A percentile compares a stretch with the other conserved stretches of the same genome.
These are phyloP conservation scores for Hymenoscyphus linearis DNA, from an alignment of 2,329 filamentous ascomycete species.

Conservation along the genomic window DNA sequence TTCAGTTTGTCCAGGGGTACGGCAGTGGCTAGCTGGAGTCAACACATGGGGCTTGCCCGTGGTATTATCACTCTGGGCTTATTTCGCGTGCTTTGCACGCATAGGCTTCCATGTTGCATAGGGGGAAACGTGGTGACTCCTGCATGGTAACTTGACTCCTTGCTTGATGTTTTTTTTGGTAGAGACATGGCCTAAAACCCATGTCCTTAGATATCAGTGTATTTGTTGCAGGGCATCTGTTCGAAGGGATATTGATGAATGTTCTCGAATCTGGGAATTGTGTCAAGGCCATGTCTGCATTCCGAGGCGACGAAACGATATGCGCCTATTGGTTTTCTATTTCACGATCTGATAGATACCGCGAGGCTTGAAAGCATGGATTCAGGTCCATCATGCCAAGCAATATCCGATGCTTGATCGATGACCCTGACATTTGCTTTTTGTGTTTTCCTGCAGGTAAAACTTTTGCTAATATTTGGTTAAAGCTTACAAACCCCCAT, in stretches of 20 bases:
- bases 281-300: not conserved
- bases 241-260: not conserved
- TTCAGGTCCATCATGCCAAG: not conserved
- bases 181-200: not conserved
- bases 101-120: not conserved
- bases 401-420: not conserved
- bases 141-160: not conserved
- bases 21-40: not conserved
- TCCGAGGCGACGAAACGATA: not conserved
- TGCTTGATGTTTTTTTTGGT: not conserved
- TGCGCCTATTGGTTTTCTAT: not conserved
- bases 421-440: not conserved
- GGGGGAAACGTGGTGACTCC: not conserved
- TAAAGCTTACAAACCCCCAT: not conserved
- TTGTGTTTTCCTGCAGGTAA: not conserved
- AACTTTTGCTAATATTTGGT: not conserved
- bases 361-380: not conserved
- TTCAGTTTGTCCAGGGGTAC: not conserved
- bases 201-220: not conserved
- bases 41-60: not conserved
- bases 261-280: not conserved
- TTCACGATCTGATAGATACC: not conserved
- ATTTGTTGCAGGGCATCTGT: not conserved
- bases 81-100: not conserved
- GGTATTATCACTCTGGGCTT: not conserved